Evolutionary conservation across 768 basidiomycete species (phyloP).

Genomic region (Panaeolus cyanescens): DNA sequence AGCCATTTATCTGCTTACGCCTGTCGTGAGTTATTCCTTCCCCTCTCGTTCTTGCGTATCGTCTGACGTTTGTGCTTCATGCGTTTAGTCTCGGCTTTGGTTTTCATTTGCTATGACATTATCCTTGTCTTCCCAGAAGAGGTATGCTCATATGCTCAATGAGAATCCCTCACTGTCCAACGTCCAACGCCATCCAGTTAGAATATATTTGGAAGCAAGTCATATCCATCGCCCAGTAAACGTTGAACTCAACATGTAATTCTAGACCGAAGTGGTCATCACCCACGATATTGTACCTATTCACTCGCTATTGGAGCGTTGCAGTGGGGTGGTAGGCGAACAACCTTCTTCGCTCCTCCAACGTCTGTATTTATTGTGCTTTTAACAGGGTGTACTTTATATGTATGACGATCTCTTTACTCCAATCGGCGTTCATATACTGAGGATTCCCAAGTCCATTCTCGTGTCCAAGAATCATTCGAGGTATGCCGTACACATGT

Average conservation of each 20-base stretch:
- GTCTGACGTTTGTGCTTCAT: too few species aligned
- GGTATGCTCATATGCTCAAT: neutral
- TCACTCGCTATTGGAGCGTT: neutral
- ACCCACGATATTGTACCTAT: neutral
- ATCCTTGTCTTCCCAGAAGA: neutral
- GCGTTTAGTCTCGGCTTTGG: neutral
- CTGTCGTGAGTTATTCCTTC: too few species aligned
- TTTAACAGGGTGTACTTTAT: neutral
- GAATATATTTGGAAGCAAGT: neutral
- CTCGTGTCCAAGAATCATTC: neutral
- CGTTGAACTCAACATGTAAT: neutral
- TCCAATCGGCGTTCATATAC: neutral
- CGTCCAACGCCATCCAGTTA: neutral
- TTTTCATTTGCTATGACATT: neutral
- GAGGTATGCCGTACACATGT: neutral
- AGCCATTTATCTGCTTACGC: neutral
- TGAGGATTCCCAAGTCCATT: neutral
- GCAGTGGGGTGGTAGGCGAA: neutral
- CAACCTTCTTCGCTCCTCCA: neutral
- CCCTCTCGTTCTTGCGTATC: too few species aligned
- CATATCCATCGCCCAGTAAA: neutral
- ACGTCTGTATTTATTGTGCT: neutral
- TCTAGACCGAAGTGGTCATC: neutral
- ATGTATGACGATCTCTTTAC: neutral
- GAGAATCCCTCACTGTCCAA: too few species aligned